phyloP scores from a whole-genome alignment of 177 flowering plant species.

The Vitis hybrid region DNA sequence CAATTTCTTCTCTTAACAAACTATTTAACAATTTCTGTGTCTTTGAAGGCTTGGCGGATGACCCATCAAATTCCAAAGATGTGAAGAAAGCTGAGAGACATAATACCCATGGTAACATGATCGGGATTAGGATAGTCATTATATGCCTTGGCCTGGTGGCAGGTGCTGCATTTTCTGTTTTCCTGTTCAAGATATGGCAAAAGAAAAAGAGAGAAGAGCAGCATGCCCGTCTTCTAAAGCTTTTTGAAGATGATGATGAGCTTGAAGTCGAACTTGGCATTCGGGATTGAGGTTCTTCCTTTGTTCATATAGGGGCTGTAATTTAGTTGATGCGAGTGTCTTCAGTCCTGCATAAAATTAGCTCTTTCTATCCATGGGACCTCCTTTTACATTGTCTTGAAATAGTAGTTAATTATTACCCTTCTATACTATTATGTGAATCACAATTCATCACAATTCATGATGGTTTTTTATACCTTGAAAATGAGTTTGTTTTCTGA shows the following conservation, averaged over 20 bases:
- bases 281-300: conserved; percentile 21
- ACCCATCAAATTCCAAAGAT: conserved; percentile 12
- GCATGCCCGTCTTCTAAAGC: conserved; percentile 34
- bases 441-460: too few species aligned
- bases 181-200: conserved; percentile 33
- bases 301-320: conserved; percentile 1
- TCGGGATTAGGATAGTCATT: conserved; percentile 13
- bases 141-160: conserved; percentile 21
- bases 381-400: not conserved
- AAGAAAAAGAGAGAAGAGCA: conserved; percentile 40
- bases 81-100: conserved; percentile 9
- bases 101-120: not conserved
- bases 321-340: conserved; percentile 4
- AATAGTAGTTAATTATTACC: too few species aligned
- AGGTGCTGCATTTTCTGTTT: conserved; percentile 16
- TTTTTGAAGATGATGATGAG: conserved; percentile 43
- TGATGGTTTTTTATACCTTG: too few species aligned
- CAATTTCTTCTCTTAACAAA: too few species aligned
- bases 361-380: not conserved
- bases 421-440: too few species aligned
- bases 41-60: conserved; percentile 11
- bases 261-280: conserved; percentile 43
- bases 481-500: too few species aligned
- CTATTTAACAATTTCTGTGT: not conserved
- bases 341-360: not conserved